Base-by-base conservation (phyloP, 2,329 filamentous ascomycete species). In the Nothophaeocryptopus gaeumannii region DNA sequence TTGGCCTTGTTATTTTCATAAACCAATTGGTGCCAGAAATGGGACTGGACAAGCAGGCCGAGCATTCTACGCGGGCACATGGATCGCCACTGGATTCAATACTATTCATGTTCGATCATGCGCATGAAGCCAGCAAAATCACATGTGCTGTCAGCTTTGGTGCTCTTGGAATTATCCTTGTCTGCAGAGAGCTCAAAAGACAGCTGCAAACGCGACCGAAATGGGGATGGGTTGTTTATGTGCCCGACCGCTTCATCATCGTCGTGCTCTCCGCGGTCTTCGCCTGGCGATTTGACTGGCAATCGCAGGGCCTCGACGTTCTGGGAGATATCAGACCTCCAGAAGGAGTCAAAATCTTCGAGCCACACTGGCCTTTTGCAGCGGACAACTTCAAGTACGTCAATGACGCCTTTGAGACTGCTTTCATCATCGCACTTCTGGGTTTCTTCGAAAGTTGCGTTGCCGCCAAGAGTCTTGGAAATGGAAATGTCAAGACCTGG, bases 371-470 rank as follows among this genome's bases (percentile, higher is more conserved):
- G 79, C 92, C 93, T 0, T 93, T 96, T 63, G 82, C 84, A 56
- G 72, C 81, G 2, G 77, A 81, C 5, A 82, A 95, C 60, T 84
- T 97, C 76, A 79, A 82, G 16, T 86, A 96, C 65, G 88, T 95
- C 46, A 85, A 87, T 15, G 86, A 89, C 55, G 87, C 89, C 33
- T 86, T 97, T 79, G 85, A 88, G 44, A 97, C 93, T 0, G 87
- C 89, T 0, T 96, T 99, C 64, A 78, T 97, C 46, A 96, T 99
- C 57, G 89, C 91, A 0, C 78, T 99, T 16, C 83, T 99, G 0
- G 93, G 93, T n/a, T 99, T 99, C 71, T 99, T 99, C 63, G 93
- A 99, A 70, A 96, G 89, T 2, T 96, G 90, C 0, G 90, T 99
- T 10, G 93, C 93, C 1, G 93, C 93, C 32, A 97, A 97, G 72